Percentiles rank a stretch among this genome's conserved stretches.
These are phyloP conservation scores for Aspergillus spinulosporus DNA, from an alignment of 2,329 filamentous ascomycete species.

Conservation along the genomic window DNA sequence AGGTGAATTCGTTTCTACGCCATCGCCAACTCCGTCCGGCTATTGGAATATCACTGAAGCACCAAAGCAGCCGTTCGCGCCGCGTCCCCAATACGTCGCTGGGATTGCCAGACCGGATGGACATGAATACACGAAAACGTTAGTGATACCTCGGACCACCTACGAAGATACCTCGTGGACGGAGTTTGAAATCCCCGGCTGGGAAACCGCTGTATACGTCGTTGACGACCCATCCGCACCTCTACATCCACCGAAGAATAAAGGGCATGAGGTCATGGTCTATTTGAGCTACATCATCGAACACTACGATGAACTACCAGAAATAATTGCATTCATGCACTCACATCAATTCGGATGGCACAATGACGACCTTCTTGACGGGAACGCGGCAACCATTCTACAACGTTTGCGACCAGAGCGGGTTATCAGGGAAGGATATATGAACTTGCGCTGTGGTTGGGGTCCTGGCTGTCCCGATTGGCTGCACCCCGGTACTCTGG, in stretches of 20 bases:
- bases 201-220: conserved; percentile 52
- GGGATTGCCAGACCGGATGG: conserved; percentile 46
- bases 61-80: conserved; percentile 28
- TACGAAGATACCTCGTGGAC: conserved; percentile 58
- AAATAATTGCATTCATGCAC: conserved; percentile 63
- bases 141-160: conserved; percentile 57
- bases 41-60: conserved; percentile 18
- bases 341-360: conserved; percentile 60
- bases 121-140: conserved; percentile 53
- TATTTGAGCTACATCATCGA: conserved; percentile 66
- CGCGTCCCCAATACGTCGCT: conserved; percentile 34
- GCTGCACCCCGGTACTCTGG: conserved; percentile 51
- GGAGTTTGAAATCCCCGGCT: conserved; percentile 51
- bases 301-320: conserved; percentile 59
- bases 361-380: conserved; percentile 56
- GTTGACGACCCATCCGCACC: conserved; percentile 54
- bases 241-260: conserved; percentile 57
- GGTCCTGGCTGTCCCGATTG: conserved; percentile 60
- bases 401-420: conserved; percentile 53
- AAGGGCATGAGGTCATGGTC: conserved; percentile 63
- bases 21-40: conserved; percentile 9
- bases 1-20: conserved; percentile 31
- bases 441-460: conserved; percentile 62
- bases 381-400: conserved; percentile 54
- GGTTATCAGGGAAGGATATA: conserved; percentile 56